A percentile compares a stretch with the other conserved stretches of the same genome.
These are phyloP conservation scores for Trichoderma hamatum DNA, from an alignment of 2,329 filamentous ascomycete species.

Conservation along the genomic window DNA sequence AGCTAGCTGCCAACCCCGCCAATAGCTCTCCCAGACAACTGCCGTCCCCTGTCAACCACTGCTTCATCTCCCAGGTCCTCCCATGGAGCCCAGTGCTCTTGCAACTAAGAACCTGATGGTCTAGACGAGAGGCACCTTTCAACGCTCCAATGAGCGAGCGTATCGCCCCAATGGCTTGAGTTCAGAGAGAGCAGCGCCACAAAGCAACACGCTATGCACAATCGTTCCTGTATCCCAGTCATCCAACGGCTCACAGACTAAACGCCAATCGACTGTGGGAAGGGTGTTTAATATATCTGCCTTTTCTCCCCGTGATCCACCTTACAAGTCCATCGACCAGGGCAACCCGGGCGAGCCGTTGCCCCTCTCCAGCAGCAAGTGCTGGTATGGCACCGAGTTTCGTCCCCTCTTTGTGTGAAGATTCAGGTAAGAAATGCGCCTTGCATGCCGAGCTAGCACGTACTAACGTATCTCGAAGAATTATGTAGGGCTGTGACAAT, in stretches of 20 bases:
- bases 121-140: background rate
- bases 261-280: constrained; percentile 9
- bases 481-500: constrained; percentile 12
- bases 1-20: background rate
- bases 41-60: constrained; percentile 13
- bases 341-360: constrained; percentile 23
- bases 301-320: constrained; percentile 20
- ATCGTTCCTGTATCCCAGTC: background rate
- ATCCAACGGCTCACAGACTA: constrained; percentile 2
- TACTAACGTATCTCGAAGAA: constrained; percentile 4
- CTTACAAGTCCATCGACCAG: constrained; percentile 7
- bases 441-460: constrained; percentile 13
- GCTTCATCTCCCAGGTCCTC: background rate
- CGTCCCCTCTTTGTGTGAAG: constrained; percentile 4
- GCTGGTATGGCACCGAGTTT: background rate
- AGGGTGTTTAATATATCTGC: constrained; percentile 22
- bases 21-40: constrained; percentile 7
- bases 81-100: background rate
- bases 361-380: constrained; percentile 3
- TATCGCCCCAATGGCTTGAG: background rate
- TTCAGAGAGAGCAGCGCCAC: background rate
- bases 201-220: background rate
- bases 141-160: background rate
- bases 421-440: constrained; percentile 3
- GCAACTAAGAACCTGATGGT: background rate